Evolutionary conservation across 345 rosid species (phyloP).

Genomic region (Camelina neglecta): DNA sequence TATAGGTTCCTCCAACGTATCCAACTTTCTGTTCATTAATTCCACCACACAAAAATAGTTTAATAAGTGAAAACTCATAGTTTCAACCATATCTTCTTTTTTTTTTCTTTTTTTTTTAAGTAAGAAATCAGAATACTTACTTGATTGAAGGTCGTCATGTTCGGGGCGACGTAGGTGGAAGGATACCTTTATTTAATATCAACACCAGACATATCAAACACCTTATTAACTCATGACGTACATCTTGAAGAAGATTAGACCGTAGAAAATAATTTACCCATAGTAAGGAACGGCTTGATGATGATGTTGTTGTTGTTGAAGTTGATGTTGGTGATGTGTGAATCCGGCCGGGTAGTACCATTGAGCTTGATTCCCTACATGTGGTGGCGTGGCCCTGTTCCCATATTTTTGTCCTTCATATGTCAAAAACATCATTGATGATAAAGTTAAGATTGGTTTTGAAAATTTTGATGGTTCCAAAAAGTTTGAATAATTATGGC

Average conservation of each 20-base stretch:
- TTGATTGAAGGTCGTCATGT: conserved; percentile 65
- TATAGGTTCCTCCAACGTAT: conserved; percentile 71
- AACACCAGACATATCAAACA: conserved; percentile 4
- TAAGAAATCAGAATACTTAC: conserved; percentile 49
- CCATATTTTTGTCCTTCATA: conserved; percentile 62
- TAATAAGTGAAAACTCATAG: neutral
- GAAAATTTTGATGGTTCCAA: neutral
- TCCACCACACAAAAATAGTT: neutral
- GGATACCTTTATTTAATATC: conserved; percentile 58
- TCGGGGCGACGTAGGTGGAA: conserved; percentile 68
- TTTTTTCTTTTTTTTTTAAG: neutral
- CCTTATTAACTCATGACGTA: conserved; percentile 9
- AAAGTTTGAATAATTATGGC: neutral
- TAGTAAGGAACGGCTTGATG: conserved; percentile 82
- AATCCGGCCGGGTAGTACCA: conserved; percentile 80
- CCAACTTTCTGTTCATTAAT: conserved; percentile 61
- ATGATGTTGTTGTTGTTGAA: conserved; percentile 44
- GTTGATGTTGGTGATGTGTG: conserved; percentile 55
- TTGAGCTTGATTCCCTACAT: conserved; percentile 68
- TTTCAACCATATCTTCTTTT: neutral
- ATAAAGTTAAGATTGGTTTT: conserved; percentile 1
- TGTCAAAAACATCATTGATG: conserved; percentile 26
- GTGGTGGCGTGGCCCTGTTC: conserved; percentile 56
- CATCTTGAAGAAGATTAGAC: conserved; percentile 17
- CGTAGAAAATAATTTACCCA: conserved; percentile 53